Evolutionary conservation across 2,329 filamentous ascomycete genomes (phyloP), one percentile per base, ranked within the genome.

Genomic region (Aureobasidium lini): DNA sequence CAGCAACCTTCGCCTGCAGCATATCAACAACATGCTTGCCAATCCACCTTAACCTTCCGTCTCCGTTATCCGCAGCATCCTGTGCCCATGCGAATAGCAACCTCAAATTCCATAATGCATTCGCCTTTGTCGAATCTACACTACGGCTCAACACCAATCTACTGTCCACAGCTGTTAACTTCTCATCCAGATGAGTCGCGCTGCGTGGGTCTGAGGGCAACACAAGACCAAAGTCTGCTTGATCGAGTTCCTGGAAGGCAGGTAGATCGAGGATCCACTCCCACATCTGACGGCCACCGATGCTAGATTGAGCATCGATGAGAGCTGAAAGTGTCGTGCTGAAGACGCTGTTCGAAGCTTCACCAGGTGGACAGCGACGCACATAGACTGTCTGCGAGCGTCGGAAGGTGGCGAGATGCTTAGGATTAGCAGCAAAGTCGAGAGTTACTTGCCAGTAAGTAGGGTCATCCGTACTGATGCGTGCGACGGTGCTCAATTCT

Each of bases 401-500:
- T 10, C 76, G 76, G 74, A 96, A 90, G 3, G 85, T 82, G 0
- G 79, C 73, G 4, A 82, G 76, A 50, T 94, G 82, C 0, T 77
- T 72, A 0, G 85, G 77, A 60, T 88, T 84, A 52, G 79, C 76
- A 3, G 76, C 76, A 63, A 96, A 90, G 68, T 94, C 86, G 4
- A 96, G 78, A 6, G 85, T 84, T 2, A 95, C 80, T 43, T 89
- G 86, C 92, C 92, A 96, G 75, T 90, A 93, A 4, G 84, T 78
- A 3, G 84, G 80, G 1, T 84, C 80, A 5, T 79, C 79, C 2
- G 85, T 85, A 1, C 84, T 85, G 16, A 92, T 76, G 28, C 76
- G 79, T 1, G 76, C 70, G 53, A 92, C 83, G 43, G 83, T 81
- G 46, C 82, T 77, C 0, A 91, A 75, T 10, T 88, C 86, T 0